Evolutionary conservation across 495 filamentous ascomycete genomes (phyloP).

Genomic region (Neurospora sp.): DNA sequence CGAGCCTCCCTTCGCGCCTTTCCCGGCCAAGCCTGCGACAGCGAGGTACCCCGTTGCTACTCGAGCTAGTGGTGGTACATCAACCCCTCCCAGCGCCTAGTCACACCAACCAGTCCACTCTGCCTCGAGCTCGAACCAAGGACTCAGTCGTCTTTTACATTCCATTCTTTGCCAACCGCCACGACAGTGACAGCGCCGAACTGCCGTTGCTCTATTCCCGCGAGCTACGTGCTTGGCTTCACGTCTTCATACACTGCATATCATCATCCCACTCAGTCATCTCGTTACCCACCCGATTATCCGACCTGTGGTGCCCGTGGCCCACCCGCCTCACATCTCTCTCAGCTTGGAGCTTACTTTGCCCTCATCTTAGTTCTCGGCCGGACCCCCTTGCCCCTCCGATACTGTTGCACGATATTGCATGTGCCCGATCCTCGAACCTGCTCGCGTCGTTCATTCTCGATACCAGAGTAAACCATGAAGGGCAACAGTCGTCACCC

Average conservation of each 20-base stretch:
- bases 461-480: conserved; percentile 27
- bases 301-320: neutral
- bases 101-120: neutral
- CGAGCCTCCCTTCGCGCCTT: neutral
- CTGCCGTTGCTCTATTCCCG: neutral
- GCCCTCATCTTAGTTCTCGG: neutral
- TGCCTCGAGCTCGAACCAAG: neutral
- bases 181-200: neutral
- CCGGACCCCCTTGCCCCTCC: neutral
- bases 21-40: neutral
- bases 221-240: neutral
- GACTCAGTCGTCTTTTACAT: neutral
- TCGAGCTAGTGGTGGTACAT: neutral
- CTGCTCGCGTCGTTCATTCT: neutral
- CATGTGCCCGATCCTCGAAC: neutral
- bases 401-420: neutral
- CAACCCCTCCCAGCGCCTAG: neutral
- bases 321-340: neutral
- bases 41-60: neutral
- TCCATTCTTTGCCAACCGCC: neutral
- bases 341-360: neutral
- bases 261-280: neutral
- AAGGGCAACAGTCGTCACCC: conserved; percentile 40
- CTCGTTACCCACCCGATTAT: neutral
- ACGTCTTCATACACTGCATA: neutral